Evolutionary conservation across 2,329 filamentous ascomycete genomes (phyloP), one percentile per base, ranked within the genome.

Genomic region (Trichoderma arundinaceum): DNA sequence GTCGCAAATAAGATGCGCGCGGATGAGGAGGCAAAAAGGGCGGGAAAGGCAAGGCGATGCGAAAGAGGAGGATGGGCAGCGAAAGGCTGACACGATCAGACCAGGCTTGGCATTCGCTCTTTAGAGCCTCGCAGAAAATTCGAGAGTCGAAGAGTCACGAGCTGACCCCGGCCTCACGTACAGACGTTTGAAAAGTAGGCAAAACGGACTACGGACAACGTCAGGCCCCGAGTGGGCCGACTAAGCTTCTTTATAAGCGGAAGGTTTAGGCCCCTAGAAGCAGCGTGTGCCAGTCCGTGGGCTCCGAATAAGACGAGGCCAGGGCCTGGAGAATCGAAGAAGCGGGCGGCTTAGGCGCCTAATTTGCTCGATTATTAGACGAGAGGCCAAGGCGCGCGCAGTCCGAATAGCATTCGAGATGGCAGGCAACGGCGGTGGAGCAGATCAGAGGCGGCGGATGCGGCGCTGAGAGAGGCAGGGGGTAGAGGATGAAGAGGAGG

Each of bases 161-260:
- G 59, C 59, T 63, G 38, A 53, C 32, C 41, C 22, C 48, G 10
- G 22, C 22, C 22, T 28, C 4, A 28, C 22, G 22, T 28, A 28
- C 22, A 28, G 4, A 28, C 22, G 22, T 28, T 28, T 48, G 12
- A 38, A 19, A 15, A 17, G 9, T 19, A 9, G 19, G 38, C 13
- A 22, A 49, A 15, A 44, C 48, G 59, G 59, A 62, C 59, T 62
- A 35, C 59, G 59, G 59, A 62, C 48, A 61, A 43, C 46, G 59
- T 41, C 59, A 62, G 59, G 48, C 46, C 32, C 59, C 59, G 59
- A 63, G 59, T 63, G 59, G 59, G 49, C 59, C 59, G 59, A 46
- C 59, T 54, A 46, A 63, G 49, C 39, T 63, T 53, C 49, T 63
- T 63, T 63, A 63, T 63, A 54, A 63, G 59, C 49, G 39, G 48